Conservation (phyloP, 306 rosid species). For the peach (Prunus persica) region Prunus_persica_NCBIv2 NC_034010.1:19252001-19252500, state of each 20-base stretch:
- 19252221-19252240: not conserved
- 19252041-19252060: slow-evolving; percentile 80
- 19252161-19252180: not conserved
- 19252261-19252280: not conserved
- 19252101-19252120: not conserved
- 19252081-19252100: not conserved
- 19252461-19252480: too few species aligned
- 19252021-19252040: slow-evolving; percentile 81
- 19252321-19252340: too few species aligned
- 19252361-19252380: not conserved
- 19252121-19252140: not conserved
- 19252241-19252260: not conserved
- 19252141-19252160: not conserved
- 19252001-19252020: slow-evolving; percentile 81
- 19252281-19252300: not conserved
- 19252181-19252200: not conserved
- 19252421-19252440: too few species aligned
- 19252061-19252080: slow-evolving; percentile 40
- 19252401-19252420: too few species aligned
- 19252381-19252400: too few species aligned
- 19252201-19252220: not conserved
- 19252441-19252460: too few species aligned
- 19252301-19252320: not conserved
- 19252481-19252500: not conserved
- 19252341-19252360: not conserved